These are phyloP conservation scores for Geotrichum australiense DNA, from an alignment of 1,139 yeast genomes.

Conservation along the genomic window DNA sequence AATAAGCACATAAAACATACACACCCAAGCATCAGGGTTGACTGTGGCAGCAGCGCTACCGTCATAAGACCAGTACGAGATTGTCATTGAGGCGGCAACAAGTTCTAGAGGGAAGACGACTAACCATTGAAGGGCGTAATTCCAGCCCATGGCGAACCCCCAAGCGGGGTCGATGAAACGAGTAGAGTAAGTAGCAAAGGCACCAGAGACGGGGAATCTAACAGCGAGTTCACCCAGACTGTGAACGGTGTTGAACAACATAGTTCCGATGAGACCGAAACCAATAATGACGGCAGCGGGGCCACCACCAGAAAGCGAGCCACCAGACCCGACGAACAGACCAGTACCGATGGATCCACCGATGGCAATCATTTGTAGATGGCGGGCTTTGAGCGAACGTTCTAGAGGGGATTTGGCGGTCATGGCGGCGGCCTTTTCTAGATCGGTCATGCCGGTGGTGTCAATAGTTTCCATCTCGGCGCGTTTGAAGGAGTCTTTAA, in stretches of 20 bases:
- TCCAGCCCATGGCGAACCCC: constrained; percentile 83
- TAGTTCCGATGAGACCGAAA: constrained; percentile 56
- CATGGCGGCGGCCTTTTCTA: constrained; percentile 25
- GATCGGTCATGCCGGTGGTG: constrained; percentile 50
- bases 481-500: constrained; percentile 52
- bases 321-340: constrained; percentile 61
- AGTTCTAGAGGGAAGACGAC: constrained; percentile 71
- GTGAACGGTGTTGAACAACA: constrained; percentile 61
- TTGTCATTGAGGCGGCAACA: constrained; percentile 70
- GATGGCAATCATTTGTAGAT: constrained; percentile 56
- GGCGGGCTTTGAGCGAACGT: constrained; percentile 41
- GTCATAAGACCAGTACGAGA: constrained; percentile 48
- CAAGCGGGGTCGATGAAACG: constrained; percentile 64
- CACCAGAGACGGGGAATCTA: constrained; percentile 65
- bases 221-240: constrained; percentile 74
- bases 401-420: constrained; percentile 31
- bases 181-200: constrained; percentile 60
- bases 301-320: constrained; percentile 58
- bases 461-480: constrained; percentile 54
- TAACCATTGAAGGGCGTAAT: constrained; percentile 74
- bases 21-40: constrained; percentile 56
- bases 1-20: constrained; percentile 53
- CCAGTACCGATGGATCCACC: constrained; percentile 77
- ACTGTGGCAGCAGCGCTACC: constrained; percentile 13
- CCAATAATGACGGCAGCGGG: constrained; percentile 68